phyloP scores from a whole-genome alignment of 2,329 filamentous ascomycete species.

The Talaromyces islandicus region DNA sequence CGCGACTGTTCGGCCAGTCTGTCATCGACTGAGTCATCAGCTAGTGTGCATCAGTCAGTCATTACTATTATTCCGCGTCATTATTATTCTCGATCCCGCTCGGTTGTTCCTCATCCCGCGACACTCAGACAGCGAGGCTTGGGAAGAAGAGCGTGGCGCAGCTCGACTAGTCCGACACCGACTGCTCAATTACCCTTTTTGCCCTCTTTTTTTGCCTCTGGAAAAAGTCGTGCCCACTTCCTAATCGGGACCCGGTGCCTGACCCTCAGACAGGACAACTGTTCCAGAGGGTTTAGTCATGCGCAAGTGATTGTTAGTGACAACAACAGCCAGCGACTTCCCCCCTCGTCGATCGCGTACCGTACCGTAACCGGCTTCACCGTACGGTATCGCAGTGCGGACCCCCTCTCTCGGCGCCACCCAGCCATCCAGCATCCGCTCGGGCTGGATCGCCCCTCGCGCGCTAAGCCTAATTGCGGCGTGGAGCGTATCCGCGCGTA shows the following conservation, averaged over 20 bases:
- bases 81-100: not conserved
- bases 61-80: not conserved
- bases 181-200: not conserved
- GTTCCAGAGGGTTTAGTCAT: not conserved
- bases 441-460: constrained; percentile 5
- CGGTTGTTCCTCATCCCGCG: not conserved
- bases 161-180: not conserved
- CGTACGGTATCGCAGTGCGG: not conserved
- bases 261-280: not conserved
- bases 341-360: not conserved
- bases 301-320: not conserved
- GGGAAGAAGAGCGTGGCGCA: not conserved
- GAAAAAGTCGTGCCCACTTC: not conserved
- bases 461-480: not conserved
- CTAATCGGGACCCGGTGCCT: not conserved
- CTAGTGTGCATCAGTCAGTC: not conserved
- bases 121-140: not conserved
- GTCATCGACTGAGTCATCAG: too few relatives aligned
- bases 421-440: constrained; percentile 1
- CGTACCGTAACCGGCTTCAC: not conserved
- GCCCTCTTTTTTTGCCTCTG: not conserved
- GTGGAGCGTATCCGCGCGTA: not conserved
- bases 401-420: not conserved
- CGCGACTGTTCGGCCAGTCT: not conserved
- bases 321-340: not conserved